phyloP scores from a whole-genome alignment of 208 protist species.

The Lotmaria passim region DNA sequence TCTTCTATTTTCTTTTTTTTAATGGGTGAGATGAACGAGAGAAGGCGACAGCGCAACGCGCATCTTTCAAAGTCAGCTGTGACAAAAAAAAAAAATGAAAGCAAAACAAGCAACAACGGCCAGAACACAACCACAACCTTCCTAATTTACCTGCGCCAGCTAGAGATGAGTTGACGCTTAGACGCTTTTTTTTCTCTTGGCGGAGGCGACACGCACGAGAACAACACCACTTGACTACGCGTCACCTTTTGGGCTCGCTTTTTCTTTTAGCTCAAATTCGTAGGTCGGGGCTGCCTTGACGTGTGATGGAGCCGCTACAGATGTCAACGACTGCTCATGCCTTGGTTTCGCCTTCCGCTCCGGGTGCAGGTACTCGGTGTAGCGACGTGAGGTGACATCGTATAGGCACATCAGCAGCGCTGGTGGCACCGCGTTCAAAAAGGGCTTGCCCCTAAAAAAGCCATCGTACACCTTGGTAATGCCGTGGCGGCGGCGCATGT shows the following conservation, averaged over 20 bases:
- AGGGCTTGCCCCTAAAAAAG: conserved; percentile 71
- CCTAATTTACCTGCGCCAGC: no score
- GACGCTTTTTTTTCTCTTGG: conserved; percentile 37
- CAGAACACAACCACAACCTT: neutral
- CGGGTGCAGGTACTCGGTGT: conserved; percentile 74
- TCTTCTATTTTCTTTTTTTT: conserved; percentile 7
- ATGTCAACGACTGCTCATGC: conserved; percentile 58
- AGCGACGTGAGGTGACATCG: conserved; percentile 60
- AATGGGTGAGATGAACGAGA: neutral
- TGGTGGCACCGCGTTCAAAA: conserved; percentile 69
- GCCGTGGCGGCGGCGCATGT: conserved; percentile 70
- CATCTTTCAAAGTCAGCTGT: neutral
- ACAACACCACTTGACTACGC: no score
- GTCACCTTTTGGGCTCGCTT: neutral
- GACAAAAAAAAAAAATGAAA: conserved; percentile 1
- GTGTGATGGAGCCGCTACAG: conserved; percentile 30
- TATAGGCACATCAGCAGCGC: conserved; percentile 76
- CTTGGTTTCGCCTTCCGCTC: conserved; percentile 35
- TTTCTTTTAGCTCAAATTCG: conserved; percentile 50
- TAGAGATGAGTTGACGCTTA: no score
- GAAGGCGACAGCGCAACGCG: neutral
- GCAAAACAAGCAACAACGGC: conserved; percentile 3
- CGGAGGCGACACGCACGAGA: no score
- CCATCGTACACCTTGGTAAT: conserved; percentile 86
- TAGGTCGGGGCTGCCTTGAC: conserved; percentile 41